Evolutionary conservation across 176 grass and related monocot genomes (phyloP).

Genomic region (Areca catechu): DNA sequence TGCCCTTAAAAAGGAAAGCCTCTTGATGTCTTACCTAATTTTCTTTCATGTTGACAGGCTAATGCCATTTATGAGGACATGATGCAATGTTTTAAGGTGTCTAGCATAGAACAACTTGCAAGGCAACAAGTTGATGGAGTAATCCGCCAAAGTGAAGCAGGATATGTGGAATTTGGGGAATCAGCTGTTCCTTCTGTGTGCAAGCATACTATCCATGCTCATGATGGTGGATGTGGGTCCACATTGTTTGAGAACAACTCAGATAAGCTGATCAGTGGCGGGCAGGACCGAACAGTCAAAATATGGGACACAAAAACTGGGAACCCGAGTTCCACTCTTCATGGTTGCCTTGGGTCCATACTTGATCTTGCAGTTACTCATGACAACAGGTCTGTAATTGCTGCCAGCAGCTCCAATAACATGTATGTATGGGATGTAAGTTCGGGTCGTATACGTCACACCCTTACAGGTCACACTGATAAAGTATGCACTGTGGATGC

Average conservation of each 20-base stretch:
- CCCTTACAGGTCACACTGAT: slow-evolving; percentile 76
- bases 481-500: slow-evolving; percentile 85
- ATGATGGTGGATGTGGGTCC: no score
- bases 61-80: slow-evolving; percentile 98
- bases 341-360: slow-evolving; percentile 74
- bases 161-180: no score
- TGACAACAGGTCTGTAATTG: slow-evolving; percentile 82
- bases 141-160: no score
- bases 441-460: slow-evolving; percentile 68
- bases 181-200: no score
- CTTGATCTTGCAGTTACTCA: slow-evolving; percentile 91
- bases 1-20: neutral
- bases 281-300: slow-evolving; percentile 87
- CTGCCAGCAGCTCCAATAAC: slow-evolving; percentile 96
- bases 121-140: slow-evolving; percentile 79
- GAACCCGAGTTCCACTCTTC: slow-evolving; percentile 49
- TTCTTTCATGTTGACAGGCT: slow-evolving; percentile 37
- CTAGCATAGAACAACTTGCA: slow-evolving; percentile 72
- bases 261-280: no score
- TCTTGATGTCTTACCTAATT: neutral
- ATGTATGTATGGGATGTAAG: slow-evolving; percentile 82
- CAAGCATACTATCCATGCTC: no score
- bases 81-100: slow-evolving; percentile 56
- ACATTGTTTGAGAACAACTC: no score
- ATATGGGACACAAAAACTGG: slow-evolving; percentile 85